Conservation (phyloP, 2,329 filamentous ascomycete genomes). For the Fusarium circinatum region DNA sequence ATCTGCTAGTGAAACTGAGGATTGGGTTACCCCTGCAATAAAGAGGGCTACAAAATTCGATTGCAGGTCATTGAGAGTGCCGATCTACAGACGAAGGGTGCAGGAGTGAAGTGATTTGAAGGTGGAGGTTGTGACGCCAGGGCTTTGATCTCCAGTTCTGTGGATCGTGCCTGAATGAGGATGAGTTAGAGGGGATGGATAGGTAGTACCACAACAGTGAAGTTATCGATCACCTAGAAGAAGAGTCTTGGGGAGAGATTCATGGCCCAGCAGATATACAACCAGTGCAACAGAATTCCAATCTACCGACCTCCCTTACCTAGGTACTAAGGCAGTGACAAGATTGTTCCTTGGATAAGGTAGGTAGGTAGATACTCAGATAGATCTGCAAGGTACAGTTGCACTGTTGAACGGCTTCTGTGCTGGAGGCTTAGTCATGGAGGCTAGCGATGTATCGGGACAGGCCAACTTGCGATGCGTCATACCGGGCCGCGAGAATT, state of each 20-base stretch:
- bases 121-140: slow-evolving; percentile 40
- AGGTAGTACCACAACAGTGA: not conserved
- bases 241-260: not conserved
- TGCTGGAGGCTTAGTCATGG: not conserved
- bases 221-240: not conserved
- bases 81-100: slow-evolving; percentile 14
- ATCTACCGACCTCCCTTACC: not conserved
- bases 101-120: slow-evolving; percentile 10
- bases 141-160: slow-evolving; percentile 25
- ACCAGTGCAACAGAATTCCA: not conserved
- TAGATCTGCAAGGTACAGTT: slow-evolving; percentile 17
- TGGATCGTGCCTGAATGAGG: slow-evolving; percentile 21
- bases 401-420: slow-evolving; percentile 8
- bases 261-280: not conserved
- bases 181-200: not conserved
- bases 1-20: not conserved
- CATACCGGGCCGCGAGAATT: slow-evolving; percentile 8
- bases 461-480: slow-evolving; percentile 13
- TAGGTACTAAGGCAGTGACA: not conserved
- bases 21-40: not conserved
- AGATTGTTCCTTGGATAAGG: not conserved
- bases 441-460: not conserved
- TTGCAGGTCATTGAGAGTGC: not conserved
- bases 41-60: not conserved
- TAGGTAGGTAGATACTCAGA: not conserved